Evolutionary conservation across 2,329 filamentous ascomycete species (phyloP).

Genomic region (Hypoxylon sp.): DNA sequence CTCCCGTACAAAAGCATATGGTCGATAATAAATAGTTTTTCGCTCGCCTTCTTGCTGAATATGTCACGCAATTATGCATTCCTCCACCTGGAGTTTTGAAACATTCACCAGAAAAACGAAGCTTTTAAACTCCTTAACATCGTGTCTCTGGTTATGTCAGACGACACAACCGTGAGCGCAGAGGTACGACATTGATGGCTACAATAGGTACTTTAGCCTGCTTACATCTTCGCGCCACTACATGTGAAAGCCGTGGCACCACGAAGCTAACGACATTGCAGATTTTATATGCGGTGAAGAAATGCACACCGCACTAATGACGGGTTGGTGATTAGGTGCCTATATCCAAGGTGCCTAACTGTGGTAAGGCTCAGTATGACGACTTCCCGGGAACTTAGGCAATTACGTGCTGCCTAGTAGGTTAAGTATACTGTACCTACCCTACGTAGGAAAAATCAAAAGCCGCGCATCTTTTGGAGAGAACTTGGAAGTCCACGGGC

Average conservation of each 20-base stretch:
- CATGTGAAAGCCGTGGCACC: background rate
- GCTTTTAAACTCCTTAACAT: background rate
- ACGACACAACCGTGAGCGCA: background rate
- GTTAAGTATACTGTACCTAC: no score
- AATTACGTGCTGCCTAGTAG: background rate
- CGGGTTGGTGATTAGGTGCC: slow-evolving; percentile 14
- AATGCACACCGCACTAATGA: slow-evolving; percentile 1
- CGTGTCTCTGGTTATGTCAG: background rate
- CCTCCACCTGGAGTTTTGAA: background rate
- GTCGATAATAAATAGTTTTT: background rate
- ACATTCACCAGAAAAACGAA: background rate
- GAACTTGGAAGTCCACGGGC: slow-evolving; percentile 1
- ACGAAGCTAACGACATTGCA: slow-evolving; percentile 16
- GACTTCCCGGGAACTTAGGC: background rate
- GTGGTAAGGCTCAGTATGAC: slow-evolving; percentile 21
- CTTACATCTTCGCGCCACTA: slow-evolving; percentile 9
- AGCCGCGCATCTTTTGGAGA: background rate
- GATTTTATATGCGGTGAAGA: slow-evolving; percentile 30
- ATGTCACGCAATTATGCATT: background rate
- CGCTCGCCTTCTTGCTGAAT: background rate
- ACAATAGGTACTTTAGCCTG: background rate
- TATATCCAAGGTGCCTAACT: slow-evolving; percentile 15
- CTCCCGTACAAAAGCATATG: background rate
- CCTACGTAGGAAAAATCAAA: background rate
- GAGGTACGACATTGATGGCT: background rate